Conservation (phyloP, 2,329 filamentous ascomycete genomes). For the Phialophora tarda region DNA sequence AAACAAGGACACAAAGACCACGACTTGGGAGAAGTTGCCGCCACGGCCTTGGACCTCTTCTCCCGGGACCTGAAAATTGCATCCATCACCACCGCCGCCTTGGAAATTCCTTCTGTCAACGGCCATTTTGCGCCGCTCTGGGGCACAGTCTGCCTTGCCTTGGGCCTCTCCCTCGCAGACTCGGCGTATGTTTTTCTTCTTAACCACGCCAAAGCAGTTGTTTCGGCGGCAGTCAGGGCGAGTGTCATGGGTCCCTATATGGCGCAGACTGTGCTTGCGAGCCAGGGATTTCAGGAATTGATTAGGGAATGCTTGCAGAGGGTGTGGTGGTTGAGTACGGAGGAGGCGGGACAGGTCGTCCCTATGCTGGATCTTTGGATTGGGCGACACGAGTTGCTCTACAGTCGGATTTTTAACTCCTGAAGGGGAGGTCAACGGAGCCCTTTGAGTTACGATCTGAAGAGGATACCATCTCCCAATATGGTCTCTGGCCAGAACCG, state of each 20-base stretch:
- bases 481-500: neutral
- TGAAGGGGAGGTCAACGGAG: conserved; percentile 42
- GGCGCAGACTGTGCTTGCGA: conserved; percentile 64
- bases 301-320: conserved; percentile 57
- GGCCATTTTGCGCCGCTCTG: conserved; percentile 68
- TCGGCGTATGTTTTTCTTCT: conserved; percentile 67
- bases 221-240: conserved; percentile 67
- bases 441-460: neutral
- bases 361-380: conserved; percentile 69
- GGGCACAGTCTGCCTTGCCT: conserved; percentile 60
- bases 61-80: conserved; percentile 47
- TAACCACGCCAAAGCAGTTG: conserved; percentile 67
- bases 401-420: conserved; percentile 71
- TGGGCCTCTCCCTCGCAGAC: conserved; percentile 59
- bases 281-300: conserved; percentile 57
- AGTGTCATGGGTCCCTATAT: conserved; percentile 71
- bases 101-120: conserved; percentile 42
- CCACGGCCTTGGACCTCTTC: conserved; percentile 47
- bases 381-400: conserved; percentile 68
- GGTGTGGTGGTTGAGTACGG: conserved; percentile 56
- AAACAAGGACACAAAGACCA: conserved; percentile 15
- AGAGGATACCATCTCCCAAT: neutral
- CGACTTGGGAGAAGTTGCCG: conserved; percentile 34
- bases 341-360: conserved; percentile 66
- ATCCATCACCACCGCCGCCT: conserved; percentile 42